Evolutionary conservation across 106 monocot genomes (phyloP), one percentile per base, ranked within the genome.

Genomic region (Allium cepa): DNA sequence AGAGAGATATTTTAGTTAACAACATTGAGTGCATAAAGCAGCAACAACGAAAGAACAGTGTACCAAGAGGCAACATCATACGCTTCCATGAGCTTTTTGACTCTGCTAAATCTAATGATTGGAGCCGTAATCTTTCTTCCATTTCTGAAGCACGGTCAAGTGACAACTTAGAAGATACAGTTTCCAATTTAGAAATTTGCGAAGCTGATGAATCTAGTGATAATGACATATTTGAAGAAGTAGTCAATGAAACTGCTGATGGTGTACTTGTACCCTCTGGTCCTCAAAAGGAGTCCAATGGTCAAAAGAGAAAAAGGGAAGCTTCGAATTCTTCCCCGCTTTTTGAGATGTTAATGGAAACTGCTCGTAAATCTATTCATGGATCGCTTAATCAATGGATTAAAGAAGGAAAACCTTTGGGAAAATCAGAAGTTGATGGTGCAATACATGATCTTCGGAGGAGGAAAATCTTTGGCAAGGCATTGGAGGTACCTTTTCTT

Each of bases 121-220:
- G 73, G 26, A 71, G 56, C 57, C 63, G 72, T 63, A 76, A 59
- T 57, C 73, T 87, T 70, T 94, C 94, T 49, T 90, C 90, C 50
- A 78, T 80, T 49, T 60, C 79, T 58, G 69, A 72, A 58, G 57
- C 52, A 18, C 80, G 61, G 45, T 76, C 83, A 10, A 74, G 66
- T 59, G 66, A 81, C 48, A 59, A 68, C 22, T 52, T 71, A 53
- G 71, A 77, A 57, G 84, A 90, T 51, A 86, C 82, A 0, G 82
- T 85, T 75, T 94, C 84, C 69, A 90, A 87, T 52, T 68, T 94
- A 2, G 87, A 85, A n/a, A 46, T 28, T 14, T 62, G 63, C 46
- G 69, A 69, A 26, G 53, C 78, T 60, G 61, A 4, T 7, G 64
- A 64, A 17, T 47, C 18, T 8, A 15, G 12, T 7, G 6, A 4